Percentiles rank a stretch among this genome's conserved stretches.
Evolutionary conservation across 2,329 filamentous ascomycete species (phyloP).

Genomic region (Aspergillus glaucus): DNA sequence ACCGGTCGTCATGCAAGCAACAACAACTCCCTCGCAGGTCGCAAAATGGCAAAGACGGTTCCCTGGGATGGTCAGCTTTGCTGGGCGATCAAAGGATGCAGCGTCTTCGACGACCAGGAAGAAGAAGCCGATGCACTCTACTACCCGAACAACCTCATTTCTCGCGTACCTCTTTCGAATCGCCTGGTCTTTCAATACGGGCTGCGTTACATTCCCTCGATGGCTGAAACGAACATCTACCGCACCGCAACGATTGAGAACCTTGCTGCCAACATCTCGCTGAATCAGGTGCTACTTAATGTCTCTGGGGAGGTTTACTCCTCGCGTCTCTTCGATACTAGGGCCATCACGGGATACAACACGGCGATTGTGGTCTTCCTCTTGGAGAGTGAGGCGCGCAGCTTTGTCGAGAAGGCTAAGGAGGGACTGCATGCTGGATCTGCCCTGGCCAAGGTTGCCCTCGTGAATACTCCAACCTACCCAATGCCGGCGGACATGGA

Average conservation of each 20-base stretch:
- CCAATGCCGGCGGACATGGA: constrained; percentile 20
- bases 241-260: constrained; percentile 25
- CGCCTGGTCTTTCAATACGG: constrained; percentile 25
- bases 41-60: not conserved
- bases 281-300: constrained; percentile 19
- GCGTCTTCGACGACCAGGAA: constrained; percentile 15
- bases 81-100: constrained; percentile 16
- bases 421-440: constrained; percentile 14
- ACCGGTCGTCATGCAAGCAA: not conserved
- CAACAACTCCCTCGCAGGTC: not conserved
- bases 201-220: constrained; percentile 23
- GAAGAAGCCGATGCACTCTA: constrained; percentile 15
- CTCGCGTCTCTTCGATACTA: constrained; percentile 24
- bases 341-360: constrained; percentile 20
- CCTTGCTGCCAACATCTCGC: constrained; percentile 15
- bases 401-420: constrained; percentile 14
- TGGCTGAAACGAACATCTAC: constrained; percentile 17
- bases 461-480: constrained; percentile 25
- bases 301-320: constrained; percentile 23
- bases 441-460: constrained; percentile 8
- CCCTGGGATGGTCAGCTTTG: constrained; percentile 17
- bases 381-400: constrained; percentile 16
- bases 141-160: constrained; percentile 6
- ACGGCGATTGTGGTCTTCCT: constrained; percentile 27
- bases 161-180: constrained; percentile 6